Evolutionary conservation across 1,284 basidiomycete genomes (phyloP), one percentile per base, ranked within the genome.

Genomic region (Apiotrichum porosum): DNA sequence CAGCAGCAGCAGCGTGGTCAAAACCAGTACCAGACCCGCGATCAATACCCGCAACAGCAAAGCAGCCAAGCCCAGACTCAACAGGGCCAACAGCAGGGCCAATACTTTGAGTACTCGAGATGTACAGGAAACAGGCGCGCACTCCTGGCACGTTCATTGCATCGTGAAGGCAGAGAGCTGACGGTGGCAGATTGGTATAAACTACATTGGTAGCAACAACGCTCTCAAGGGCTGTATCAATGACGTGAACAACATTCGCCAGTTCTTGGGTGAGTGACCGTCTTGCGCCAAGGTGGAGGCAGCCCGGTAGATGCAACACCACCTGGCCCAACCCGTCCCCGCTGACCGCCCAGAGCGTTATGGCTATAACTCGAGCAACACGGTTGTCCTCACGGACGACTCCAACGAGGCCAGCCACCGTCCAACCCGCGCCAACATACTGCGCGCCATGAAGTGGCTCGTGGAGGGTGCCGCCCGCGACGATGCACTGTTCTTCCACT

Each of bases 401-500:
- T 70, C 81, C 2, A 61, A 62, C 10, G 80, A 86, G 63, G 78
- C 79, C 14, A 77, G 81, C 36, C 79, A 81, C 65, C 74, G 75
- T 31, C 92, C 92, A 0, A 94, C 88, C 0, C 78, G 76, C 55
- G 77, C 78, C 19, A 95, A 95, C 66, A 94, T 97, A 39, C 83
- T 89, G n/a, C 69, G 77, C 42, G 89, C 83, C 3, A 92, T 93
- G 88, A 79, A 82, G 53, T 94, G 91, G 91, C 81, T 97, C 21
- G 86, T 91, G 9, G 72, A 72, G 6, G 84, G 79, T 55, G 91
- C 90, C 15, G 73, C 77, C 43, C 83, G 86, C 0, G 84, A 94
- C 60, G 92, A 95, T 63, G 83, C 88, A 0, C 76, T 95, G 23
- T 94, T 94, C 79, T 92, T 94, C 80, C 91, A 94, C 64, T 73